These are phyloP conservation scores for Elsinoe necatrix DNA, from an alignment of 2,329 filamentous ascomycete genomes.

Conservation along the genomic window DNA sequence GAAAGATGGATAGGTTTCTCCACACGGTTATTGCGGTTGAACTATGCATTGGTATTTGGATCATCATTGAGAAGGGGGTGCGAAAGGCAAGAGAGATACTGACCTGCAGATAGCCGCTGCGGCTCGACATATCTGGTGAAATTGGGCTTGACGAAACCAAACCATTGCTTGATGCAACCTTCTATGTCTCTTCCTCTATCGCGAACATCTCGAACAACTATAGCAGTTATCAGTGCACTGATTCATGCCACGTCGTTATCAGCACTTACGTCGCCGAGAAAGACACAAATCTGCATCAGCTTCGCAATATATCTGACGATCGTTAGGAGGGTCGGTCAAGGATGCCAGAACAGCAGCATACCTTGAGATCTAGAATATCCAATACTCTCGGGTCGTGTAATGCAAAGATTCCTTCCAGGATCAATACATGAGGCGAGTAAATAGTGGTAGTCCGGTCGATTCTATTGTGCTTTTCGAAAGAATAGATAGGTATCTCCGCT, in stretches of 20 bases:
- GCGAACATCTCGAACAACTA: conserved; percentile 77
- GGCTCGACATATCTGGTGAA: conserved; percentile 91
- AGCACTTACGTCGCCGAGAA: conserved; percentile 71
- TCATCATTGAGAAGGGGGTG: conserved; percentile 29
- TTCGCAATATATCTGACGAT: conserved; percentile 75
- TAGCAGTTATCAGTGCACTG: neutral
- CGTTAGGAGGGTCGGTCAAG: conserved; percentile 22
- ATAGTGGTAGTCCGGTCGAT: conserved; percentile 73
- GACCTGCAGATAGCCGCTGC: conserved; percentile 75
- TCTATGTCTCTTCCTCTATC: conserved; percentile 87
- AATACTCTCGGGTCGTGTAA: conserved; percentile 80
- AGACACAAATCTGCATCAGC: conserved; percentile 92
- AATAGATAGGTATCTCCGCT: conserved; percentile 89
- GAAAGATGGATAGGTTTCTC: conserved; percentile 30
- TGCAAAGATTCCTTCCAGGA: conserved; percentile 93
- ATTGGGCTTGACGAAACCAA: conserved; percentile 90
- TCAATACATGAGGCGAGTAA: conserved; percentile 92
- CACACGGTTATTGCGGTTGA: conserved; percentile 32
- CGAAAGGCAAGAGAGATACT: conserved; percentile 22
- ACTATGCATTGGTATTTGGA: conserved; percentile 32
- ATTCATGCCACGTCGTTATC: too few species aligned
- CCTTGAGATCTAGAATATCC: conserved; percentile 79
- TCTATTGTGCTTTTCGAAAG: conserved; percentile 83
- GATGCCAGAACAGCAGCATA: conserved; percentile 29
- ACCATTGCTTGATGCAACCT: conserved; percentile 98